Evolutionary conservation across 441 rosid species (phyloP).

Genomic region (Adansonia madagascariensis): DNA sequence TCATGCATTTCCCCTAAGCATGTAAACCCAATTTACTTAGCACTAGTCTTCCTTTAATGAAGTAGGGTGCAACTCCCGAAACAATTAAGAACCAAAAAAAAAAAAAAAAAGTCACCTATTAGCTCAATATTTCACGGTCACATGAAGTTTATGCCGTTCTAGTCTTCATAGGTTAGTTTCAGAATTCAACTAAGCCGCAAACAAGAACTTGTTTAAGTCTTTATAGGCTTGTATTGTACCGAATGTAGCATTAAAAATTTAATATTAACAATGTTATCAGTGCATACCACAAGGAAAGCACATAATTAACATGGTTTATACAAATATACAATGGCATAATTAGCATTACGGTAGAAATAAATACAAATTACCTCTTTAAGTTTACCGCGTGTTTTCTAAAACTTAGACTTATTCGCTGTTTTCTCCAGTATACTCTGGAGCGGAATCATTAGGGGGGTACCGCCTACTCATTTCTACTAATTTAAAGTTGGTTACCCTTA

Average conservation of each 20-base stretch:
- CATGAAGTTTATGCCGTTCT: not conserved
- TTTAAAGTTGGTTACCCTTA: no score
- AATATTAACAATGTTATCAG: not conserved
- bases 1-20: not conserved
- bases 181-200: not conserved
- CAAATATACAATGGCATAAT: not conserved
- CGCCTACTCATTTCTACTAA: no score
- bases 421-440: no score
- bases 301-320: not conserved
- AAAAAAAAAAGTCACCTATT: not conserved
- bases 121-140: not conserved
- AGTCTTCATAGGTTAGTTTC: not conserved
- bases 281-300: not conserved
- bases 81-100: not conserved
- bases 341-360: not conserved
- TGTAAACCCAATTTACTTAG: not conserved
- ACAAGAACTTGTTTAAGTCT: not conserved
- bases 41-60: not conserved
- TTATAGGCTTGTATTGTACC: not conserved
- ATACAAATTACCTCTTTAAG: not conserved
- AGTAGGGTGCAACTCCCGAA: not conserved
- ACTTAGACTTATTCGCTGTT: not conserved
- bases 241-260: not conserved
- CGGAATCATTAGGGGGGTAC: no score
- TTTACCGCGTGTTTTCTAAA: not conserved